These are phyloP conservation scores for Cercospora sp. DNA, from an alignment of 2,329 filamentous ascomycete species.

Conservation along the genomic window DNA sequence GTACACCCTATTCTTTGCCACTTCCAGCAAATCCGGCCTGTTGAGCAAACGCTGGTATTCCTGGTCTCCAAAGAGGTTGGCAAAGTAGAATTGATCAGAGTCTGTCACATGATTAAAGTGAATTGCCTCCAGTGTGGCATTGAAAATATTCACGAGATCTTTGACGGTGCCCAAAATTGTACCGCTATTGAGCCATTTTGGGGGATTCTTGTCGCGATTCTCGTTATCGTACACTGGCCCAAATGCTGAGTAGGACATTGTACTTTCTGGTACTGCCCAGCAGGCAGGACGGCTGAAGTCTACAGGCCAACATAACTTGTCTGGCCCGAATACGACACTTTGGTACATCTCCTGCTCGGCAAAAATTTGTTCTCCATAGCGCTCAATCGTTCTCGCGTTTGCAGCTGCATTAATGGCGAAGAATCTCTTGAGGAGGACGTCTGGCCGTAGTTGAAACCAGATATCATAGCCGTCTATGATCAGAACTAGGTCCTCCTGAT, in stretches of 20 bases:
- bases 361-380: conserved; percentile 41
- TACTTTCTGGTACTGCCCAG: conserved; percentile 35
- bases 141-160: conserved; percentile 43
- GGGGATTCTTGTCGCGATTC: conserved; percentile 44
- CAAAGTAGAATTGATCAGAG: conserved; percentile 50
- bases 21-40: conserved; percentile 28
- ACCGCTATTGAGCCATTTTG: conserved; percentile 52
- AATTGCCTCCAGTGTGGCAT: conserved; percentile 44
- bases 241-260: conserved; percentile 44
- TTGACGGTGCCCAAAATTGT: conserved; percentile 46
- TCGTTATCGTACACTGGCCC: conserved; percentile 48
- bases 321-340: conserved; percentile 37
- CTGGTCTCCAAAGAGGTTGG: conserved; percentile 56
- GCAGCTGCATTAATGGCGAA: conserved; percentile 29
- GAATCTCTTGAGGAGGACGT: conserved; percentile 31
- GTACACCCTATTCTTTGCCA: conserved; percentile 39
- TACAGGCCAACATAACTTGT: conserved; percentile 39
- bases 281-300: conserved; percentile 35
- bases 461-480: conserved; percentile 34
- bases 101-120: conserved; percentile 33
- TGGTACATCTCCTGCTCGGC: conserved; percentile 31
- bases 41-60: conserved; percentile 41
- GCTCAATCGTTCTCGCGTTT: conserved; percentile 43
- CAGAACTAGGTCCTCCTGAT: conserved; percentile 36
- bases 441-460: conserved; percentile 32